Evolutionary conservation across 495 filamentous ascomycete species (phyloP).

Genomic region (Xylaria palmicola): DNA sequence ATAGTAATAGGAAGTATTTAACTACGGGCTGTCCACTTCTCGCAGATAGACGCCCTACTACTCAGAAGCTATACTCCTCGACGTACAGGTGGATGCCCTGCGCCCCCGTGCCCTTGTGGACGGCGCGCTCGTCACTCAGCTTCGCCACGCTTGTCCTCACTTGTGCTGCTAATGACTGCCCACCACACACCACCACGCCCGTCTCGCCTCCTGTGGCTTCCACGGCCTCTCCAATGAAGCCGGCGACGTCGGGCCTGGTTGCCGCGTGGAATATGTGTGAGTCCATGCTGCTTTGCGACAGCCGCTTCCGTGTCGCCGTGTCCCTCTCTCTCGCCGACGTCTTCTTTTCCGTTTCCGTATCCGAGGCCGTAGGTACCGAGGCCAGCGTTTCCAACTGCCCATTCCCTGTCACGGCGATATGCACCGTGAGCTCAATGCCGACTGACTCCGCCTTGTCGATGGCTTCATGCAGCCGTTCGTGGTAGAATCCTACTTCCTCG

Average conservation of each 20-base stretch:
- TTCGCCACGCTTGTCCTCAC: slow-evolving; percentile 66
- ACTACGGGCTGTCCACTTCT: not conserved
- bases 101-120: slow-evolving; percentile 88
- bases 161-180: slow-evolving; percentile 60
- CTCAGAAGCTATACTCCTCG: slow-evolving; percentile 50
- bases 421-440: slow-evolving; percentile 47
- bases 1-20: too few species aligned
- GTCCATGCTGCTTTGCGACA: slow-evolving; percentile 34
- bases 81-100: slow-evolving; percentile 63
- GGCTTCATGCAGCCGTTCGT: slow-evolving; percentile 57
- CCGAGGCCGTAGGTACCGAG: slow-evolving; percentile 2
- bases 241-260: slow-evolving; percentile 41
- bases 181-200: slow-evolving; percentile 80
- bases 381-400: slow-evolving; percentile 20
- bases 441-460: slow-evolving; percentile 50
- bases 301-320: slow-evolving; percentile 25
- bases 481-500: slow-evolving; percentile 68
- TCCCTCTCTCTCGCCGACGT: slow-evolving; percentile 23
- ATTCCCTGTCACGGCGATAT: slow-evolving; percentile 57
- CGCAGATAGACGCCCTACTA: not conserved
- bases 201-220: slow-evolving; percentile 80
- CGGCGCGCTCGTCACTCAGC: slow-evolving; percentile 80
- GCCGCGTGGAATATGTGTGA: slow-evolving; percentile 42
- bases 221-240: slow-evolving; percentile 51
- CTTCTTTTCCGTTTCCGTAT: slow-evolving; percentile 27